Percentiles rank a stretch among this genome's conserved stretches.
Conservation (phyloP, 495 filamentous ascomycete species). For the Delitschia confertaspora region DNA sequence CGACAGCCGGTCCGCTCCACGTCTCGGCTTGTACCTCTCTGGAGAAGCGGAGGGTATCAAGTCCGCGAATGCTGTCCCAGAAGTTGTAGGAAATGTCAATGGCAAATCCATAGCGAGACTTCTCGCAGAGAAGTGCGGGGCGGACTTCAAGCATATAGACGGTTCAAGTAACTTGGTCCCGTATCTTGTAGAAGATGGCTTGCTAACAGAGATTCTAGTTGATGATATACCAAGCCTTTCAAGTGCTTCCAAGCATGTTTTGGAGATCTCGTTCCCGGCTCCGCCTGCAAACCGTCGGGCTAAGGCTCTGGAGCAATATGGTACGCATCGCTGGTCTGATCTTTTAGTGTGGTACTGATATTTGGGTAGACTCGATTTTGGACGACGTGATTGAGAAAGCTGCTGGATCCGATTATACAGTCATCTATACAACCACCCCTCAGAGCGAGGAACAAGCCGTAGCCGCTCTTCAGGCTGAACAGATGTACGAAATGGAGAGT, state of each 20-base stretch:
- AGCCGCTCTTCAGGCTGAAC: background rate
- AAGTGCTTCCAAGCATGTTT: too few relatives aligned
- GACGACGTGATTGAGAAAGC: conserved; percentile 45
- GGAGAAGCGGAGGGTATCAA: conserved; percentile 26
- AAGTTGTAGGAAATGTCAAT: conserved; percentile 28
- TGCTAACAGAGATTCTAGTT: too few relatives aligned
- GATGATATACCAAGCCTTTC: too few relatives aligned
- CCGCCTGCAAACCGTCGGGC: too few relatives aligned
- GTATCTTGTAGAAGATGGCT: too few relatives aligned
- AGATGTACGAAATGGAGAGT: conserved; percentile 45
- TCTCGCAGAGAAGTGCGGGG: conserved; percentile 22
- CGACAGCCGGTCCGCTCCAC: conserved; percentile 46
- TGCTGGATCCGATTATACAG: conserved; percentile 49
- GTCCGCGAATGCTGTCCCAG: conserved; percentile 20
- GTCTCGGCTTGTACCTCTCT: conserved; percentile 43
- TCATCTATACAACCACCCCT: conserved; percentile 53
- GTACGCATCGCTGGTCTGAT: background rate
- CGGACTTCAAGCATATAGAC: conserved; percentile 7
- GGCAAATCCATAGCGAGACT: conserved; percentile 12
- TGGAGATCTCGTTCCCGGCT: background rate
- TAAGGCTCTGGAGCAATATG: background rate
- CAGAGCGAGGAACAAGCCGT: conserved; percentile 13
- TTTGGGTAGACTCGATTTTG: conserved; percentile 50
- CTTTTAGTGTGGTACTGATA: conserved; percentile 21
- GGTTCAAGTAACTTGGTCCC: conserved; percentile 13